phyloP scores from a whole-genome alignment of 345 rosid genomes.

The Bruguiera sexangula region DNA sequence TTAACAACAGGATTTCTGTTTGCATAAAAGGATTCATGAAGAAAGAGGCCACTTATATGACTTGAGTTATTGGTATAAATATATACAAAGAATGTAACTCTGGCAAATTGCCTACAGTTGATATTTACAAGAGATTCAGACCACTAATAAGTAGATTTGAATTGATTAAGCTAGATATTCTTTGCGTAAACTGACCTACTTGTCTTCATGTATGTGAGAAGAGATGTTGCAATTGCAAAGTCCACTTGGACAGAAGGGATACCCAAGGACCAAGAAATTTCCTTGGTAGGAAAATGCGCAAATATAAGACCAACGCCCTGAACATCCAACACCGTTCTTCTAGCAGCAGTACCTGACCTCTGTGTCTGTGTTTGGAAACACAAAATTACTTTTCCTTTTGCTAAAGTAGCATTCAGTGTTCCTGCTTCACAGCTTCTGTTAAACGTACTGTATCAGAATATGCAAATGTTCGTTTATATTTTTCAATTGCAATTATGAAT shows the following conservation, averaged over 20 bases:
- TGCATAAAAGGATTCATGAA: constrained; percentile 16
- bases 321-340: constrained; percentile 31
- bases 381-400: constrained; percentile 47
- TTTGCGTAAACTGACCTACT: constrained; percentile 22
- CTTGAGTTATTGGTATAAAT: background rate
- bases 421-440: constrained; percentile 41
- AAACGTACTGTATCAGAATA: background rate
- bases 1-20: constrained; percentile 43
- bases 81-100: too few relatives aligned
- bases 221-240: constrained; percentile 38
- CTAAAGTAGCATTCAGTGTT: constrained; percentile 25
- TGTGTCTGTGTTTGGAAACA: constrained; percentile 49
- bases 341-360: constrained; percentile 36
- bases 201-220: constrained; percentile 41
- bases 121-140: too few relatives aligned
- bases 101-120: too few relatives aligned
- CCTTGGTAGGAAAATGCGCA: constrained; percentile 45
- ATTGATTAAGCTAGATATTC: background rate
- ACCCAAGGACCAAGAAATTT: constrained; percentile 26
- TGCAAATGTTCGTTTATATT: background rate
- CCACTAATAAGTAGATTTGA: too few relatives aligned
- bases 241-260: constrained; percentile 49
- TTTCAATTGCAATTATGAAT: background rate
- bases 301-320: constrained; percentile 44
- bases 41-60: background rate